A percentile compares a stretch with the other conserved stretches of the same genome.
Evolutionary conservation across 257 asterid species (phyloP).

Genomic region (Phtheirospermum japonicum): DNA sequence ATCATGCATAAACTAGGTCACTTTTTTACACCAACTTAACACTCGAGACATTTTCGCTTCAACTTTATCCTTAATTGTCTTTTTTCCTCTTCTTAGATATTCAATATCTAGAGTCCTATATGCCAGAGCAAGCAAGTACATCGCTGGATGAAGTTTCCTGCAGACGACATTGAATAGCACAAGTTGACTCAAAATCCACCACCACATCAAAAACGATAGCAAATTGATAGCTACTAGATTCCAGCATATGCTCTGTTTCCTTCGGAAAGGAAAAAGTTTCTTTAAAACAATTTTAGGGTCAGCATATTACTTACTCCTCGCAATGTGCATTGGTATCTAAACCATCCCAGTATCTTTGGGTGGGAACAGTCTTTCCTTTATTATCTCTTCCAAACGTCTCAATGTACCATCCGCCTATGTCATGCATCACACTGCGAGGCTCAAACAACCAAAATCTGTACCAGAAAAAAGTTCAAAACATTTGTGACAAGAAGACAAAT

Average conservation of each 20-base stretch:
- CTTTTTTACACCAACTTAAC: constrained; percentile 59
- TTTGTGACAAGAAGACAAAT: constrained; percentile 23
- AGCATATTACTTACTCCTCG: constrained; percentile 61
- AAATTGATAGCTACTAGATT: constrained; percentile 9
- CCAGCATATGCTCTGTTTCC: constrained; percentile 19
- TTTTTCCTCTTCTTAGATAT: constrained; percentile 50
- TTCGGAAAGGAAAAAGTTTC: constrained; percentile 13
- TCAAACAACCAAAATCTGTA: constrained; percentile 93
- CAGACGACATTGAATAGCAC: constrained; percentile 28
- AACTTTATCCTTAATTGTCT: constrained; percentile 54
- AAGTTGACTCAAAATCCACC: constrained; percentile 20
- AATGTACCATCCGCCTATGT: constrained; percentile 93
- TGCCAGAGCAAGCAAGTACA: constrained; percentile 87
- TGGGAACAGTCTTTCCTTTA: constrained; percentile 63
- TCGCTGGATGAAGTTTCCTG: constrained; percentile 97
- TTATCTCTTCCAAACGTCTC: constrained; percentile 84
- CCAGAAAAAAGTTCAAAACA: constrained; percentile 20
- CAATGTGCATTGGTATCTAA: constrained; percentile 42
- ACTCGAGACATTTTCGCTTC: constrained; percentile 52
- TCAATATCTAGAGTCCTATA: constrained; percentile 91
- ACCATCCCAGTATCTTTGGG: constrained; percentile 71
- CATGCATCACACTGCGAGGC: constrained; percentile 95
- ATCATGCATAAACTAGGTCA: constrained; percentile 33
- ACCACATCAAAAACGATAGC: neutral
- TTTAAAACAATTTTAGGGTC: constrained; percentile 22